phyloP scores from a whole-genome alignment of 192 early-diverging fungal genomes.

The Kickxella alabastrina region DNA sequence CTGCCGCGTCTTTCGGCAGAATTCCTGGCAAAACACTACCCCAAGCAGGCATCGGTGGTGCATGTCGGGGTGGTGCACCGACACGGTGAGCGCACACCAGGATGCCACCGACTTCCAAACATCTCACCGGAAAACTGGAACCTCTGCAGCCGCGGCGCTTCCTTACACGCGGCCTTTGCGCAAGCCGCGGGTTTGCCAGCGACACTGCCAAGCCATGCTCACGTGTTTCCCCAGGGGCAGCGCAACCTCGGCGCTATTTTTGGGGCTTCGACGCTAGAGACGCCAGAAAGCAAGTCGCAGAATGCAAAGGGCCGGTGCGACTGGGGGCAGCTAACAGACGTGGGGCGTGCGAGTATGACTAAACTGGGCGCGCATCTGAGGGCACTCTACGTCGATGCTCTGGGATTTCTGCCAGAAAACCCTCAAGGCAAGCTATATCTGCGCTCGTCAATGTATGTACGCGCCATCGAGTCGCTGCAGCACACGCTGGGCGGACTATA shows the following conservation, averaged over 20 bases:
- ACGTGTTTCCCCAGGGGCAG: too few species aligned
- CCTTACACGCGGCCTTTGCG: constrained; percentile 30
- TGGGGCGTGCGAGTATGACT: constrained; percentile 54
- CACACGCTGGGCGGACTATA: constrained; percentile 60
- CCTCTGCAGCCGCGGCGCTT: constrained; percentile 34
- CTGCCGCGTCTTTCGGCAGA: constrained; percentile 40
- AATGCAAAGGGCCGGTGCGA: constrained; percentile 31
- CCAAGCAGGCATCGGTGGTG: constrained; percentile 34
- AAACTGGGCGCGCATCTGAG: constrained; percentile 52
- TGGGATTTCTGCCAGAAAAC: constrained; percentile 37
- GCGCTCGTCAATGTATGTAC: constrained; percentile 56
- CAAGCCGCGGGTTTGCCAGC: constrained; percentile 14
- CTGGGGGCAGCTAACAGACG: constrained; percentile 60
- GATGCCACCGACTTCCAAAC: constrained; percentile 9
- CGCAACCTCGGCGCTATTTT: too few species aligned
- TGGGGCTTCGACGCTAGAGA: too few species aligned
- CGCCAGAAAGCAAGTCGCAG: constrained; percentile 14
- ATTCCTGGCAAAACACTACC: constrained; percentile 49
- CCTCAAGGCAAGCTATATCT: constrained; percentile 49
- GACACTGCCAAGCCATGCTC: not conserved
- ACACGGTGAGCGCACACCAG: constrained; percentile 50
- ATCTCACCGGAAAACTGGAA: constrained; percentile 40
- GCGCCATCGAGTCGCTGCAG: constrained; percentile 68
- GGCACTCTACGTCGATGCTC: constrained; percentile 53
- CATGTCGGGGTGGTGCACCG: constrained; percentile 53